A percentile compares a stretch with the other conserved stretches of the same genome.
Conservation (phyloP, 225 moss, liverwort and hornwort species). For the Thuidium tamariscinum region DNA sequence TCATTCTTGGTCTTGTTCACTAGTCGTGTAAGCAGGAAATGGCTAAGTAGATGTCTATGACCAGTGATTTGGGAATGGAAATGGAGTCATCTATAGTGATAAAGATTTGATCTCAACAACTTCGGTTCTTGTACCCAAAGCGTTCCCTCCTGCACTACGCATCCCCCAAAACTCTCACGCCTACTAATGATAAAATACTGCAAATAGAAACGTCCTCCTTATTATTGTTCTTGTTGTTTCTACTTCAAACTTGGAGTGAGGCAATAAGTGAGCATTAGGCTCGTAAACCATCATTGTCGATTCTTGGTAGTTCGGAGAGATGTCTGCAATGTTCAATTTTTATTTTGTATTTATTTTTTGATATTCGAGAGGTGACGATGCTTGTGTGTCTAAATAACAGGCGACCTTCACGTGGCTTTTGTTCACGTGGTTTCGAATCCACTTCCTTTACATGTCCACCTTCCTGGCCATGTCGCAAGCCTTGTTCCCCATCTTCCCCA, state of each 20-base stretch:
- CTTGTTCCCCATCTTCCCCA: conserved; percentile 76
- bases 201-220: not conserved
- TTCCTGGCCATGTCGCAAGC: conserved; percentile 74
- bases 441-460: conserved; percentile 78
- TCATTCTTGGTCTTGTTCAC: not conserved
- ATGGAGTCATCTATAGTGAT: too few species aligned
- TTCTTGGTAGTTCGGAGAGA: not conserved
- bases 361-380: not conserved
- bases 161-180: not conserved
- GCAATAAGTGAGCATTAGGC: not conserved
- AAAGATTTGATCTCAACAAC: not conserved
- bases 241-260: not conserved
- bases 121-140: not conserved
- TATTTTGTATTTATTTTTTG: not conserved
- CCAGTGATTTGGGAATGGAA: not conserved
- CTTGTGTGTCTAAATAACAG: not conserved
- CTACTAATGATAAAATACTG: not conserved
- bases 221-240: not conserved
- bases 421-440: conserved; percentile 71
- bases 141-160: not conserved
- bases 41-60: not conserved
- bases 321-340: not conserved
- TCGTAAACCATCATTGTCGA: not conserved
- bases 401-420: conserved; percentile 87
- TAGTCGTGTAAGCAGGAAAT: not conserved